These are phyloP conservation scores for Coffea humblotiana DNA, from an alignment of 305 asterid genomes.

Conservation along the genomic window DNA sequence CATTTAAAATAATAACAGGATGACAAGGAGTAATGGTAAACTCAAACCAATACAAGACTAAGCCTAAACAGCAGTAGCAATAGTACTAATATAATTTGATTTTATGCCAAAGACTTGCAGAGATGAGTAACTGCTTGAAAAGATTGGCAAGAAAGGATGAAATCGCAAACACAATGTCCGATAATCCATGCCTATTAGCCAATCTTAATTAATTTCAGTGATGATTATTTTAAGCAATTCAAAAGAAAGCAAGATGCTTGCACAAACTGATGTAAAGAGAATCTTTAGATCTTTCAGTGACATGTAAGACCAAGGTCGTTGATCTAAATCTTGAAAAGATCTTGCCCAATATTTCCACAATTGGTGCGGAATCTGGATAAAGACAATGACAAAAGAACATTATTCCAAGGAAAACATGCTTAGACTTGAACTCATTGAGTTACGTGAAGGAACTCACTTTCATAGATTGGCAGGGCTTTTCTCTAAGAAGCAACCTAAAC, in stretches of 20 bases:
- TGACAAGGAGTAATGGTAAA: background rate
- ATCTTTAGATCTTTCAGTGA: background rate
- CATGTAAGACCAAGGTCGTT: slow-evolving; percentile 3
- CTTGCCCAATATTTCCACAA: background rate
- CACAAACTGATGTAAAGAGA: background rate
- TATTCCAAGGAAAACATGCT: background rate
- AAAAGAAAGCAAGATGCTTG: background rate
- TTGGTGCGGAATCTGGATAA: background rate
- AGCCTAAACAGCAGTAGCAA: background rate
- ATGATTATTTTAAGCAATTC: slow-evolving; percentile 2
- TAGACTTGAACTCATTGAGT: background rate
- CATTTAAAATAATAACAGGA: background rate
- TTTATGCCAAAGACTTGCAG: background rate
- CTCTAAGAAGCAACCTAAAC: background rate
- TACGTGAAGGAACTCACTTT: background rate
- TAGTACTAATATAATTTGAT: background rate
- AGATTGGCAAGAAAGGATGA: background rate
- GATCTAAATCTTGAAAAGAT: background rate
- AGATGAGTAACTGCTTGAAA: background rate
- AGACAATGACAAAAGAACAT: background rate
- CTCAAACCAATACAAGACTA: background rate
- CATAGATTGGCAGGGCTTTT: background rate
- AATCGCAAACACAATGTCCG: background rate
- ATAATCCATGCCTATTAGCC: background rate
- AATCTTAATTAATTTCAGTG: background rate